phyloP scores from a whole-genome alignment of 352 stramenopile species.

The Nothophytophthora sp. region DNA sequence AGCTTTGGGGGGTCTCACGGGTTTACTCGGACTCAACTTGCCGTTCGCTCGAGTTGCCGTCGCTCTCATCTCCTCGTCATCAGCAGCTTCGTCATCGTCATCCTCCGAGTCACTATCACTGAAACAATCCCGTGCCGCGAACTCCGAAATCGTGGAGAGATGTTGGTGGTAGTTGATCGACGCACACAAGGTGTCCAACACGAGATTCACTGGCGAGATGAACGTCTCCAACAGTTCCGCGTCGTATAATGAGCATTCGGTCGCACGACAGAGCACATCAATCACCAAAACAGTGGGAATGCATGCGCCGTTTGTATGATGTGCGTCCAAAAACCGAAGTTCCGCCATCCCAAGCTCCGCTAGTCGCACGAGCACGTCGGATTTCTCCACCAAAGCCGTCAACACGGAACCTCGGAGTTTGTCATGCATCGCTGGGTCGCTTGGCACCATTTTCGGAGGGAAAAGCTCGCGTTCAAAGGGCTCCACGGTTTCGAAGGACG shows the following conservation, averaged over 20 bases:
- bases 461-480: constrained; percentile 73
- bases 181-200: constrained; percentile 61
- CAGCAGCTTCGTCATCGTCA: constrained; percentile 20
- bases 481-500: constrained; percentile 76
- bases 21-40: constrained; percentile 19
- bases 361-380: constrained; percentile 45
- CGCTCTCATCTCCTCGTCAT: neutral
- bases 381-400: constrained; percentile 45
- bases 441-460: constrained; percentile 45
- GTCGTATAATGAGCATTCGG: constrained; percentile 49
- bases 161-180: constrained; percentile 83
- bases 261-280: constrained; percentile 56
- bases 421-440: constrained; percentile 52
- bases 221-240: constrained; percentile 47
- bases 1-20: constrained; percentile 7
- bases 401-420: constrained; percentile 61
- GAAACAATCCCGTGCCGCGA: constrained; percentile 73
- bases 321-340: constrained; percentile 65
- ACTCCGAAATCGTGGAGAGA: constrained; percentile 70
- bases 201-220: constrained; percentile 44
- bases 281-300: constrained; percentile 57
- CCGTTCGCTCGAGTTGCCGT: neutral
- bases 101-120: constrained; percentile 75
- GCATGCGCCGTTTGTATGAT: constrained; percentile 40
- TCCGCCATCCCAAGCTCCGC: constrained; percentile 62